Evolutionary conservation across 345 rosid species (phyloP), one percentile per base, ranked within the genome.

Genomic region (Acer campestre): DNA sequence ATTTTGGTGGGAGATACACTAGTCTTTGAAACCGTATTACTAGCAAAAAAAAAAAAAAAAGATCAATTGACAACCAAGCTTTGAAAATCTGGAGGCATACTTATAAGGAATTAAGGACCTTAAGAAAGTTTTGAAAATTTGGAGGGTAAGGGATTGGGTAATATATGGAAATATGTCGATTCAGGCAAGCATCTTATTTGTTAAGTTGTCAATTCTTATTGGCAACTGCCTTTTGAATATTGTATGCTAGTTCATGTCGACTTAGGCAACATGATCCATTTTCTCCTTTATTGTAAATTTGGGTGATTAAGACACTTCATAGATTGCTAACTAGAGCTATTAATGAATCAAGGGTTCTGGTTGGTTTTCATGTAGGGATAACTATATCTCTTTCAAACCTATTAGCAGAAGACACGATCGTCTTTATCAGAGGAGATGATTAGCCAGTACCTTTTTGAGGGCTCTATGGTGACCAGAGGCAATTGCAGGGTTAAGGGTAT

Each of bases 231-330:
- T 2, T 18, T 67, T 9, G 46, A 16, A 29, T 42, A 67, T 8
- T 67, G 27, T 11, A 38, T 18, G 51, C 51, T 35, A 18, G 13
- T 20, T 38, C 48, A 67, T 7, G 49, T 40, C 22, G 8, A 67
- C 25, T 35, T 67, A 67, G 29, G 46, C 22, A 17, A 40, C 49
- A 12, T 3, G 13, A 38, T 38, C 49, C 10, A 38, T 9, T 40
- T 38, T 67, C 51, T 38, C 49, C 51, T 67, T 38, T 67, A 67
- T 67, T 67, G 49, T 67, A 6, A 67, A 35, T 4, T 35, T 62
- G 18, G 2, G 49, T n/a, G 14, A 38, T 18, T 10, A 18, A n/a
- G 51, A 7, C 22, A n/a, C 51, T 40, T 38, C 38, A 40, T 2
- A 67, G 46, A 65, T 16, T 29, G 25, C 70, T 38, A 38, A 20